These are phyloP conservation scores for Psophocarpus tetragonolobus DNA, from an alignment of 306 rosid genomes.

Conservation along the genomic window DNA sequence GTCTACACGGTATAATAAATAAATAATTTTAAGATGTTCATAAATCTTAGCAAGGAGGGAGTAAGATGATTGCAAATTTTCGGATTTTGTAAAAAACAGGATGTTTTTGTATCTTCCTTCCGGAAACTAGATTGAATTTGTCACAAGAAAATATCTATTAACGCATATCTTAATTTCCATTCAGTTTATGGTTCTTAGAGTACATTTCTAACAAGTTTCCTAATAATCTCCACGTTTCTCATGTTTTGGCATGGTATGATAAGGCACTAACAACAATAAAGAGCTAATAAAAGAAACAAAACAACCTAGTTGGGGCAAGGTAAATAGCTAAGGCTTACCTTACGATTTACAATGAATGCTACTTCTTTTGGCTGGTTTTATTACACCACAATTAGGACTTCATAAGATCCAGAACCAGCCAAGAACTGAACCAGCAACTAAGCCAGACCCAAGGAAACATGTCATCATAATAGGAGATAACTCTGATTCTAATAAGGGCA, in stretches of 20 bases:
- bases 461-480: slow-evolving; percentile 79
- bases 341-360: not conserved
- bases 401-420: slow-evolving; percentile 90
- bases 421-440: slow-evolving; percentile 81
- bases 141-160: not conserved
- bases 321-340: slow-evolving; percentile 9
- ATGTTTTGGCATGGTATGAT: not conserved
- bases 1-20: no score
- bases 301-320: slow-evolving; percentile 2
- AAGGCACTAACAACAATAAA: slow-evolving; percentile 17
- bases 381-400: not conserved
- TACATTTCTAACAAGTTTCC: not conserved
- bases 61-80: not conserved
- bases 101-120: not conserved
- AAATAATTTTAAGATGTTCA: not conserved
- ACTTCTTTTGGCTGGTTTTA: slow-evolving; percentile 24
- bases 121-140: not conserved
- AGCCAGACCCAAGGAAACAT: slow-evolving; percentile 76
- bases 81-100: not conserved
- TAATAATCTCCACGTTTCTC: slow-evolving; percentile 10
- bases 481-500: slow-evolving; percentile 66
- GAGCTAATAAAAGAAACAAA: slow-evolving; percentile 21
- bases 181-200: slow-evolving; percentile 6
- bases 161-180: not conserved
- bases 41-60: not conserved